phyloP scores from a whole-genome alignment of 2,329 filamentous ascomycete genomes.

The Fonsecaea erecta region DNA sequence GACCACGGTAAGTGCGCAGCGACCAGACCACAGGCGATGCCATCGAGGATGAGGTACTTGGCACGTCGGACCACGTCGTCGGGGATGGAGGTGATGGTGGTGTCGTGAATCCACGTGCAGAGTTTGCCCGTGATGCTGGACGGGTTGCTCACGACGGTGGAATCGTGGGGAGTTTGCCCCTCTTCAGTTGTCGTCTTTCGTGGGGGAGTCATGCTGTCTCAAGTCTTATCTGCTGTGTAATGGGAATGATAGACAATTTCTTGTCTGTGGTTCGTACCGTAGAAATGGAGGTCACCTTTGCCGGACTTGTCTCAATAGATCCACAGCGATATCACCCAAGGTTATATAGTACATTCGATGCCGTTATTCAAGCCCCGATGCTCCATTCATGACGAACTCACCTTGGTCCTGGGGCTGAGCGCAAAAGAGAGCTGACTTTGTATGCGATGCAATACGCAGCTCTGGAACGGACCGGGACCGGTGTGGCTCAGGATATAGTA shows the following conservation, averaged over 20 bases:
- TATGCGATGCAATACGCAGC: neutral
- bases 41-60: slow-evolving; percentile 53
- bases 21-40: slow-evolving; percentile 48
- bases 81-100: slow-evolving; percentile 42
- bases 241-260: neutral
- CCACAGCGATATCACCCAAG: neutral
- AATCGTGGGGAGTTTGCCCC: neutral
- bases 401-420: neutral
- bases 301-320: neutral
- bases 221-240: neutral
- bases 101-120: slow-evolving; percentile 41
- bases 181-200: neutral
- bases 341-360: neutral
- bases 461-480: neutral
- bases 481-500: neutral
- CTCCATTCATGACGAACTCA: neutral
- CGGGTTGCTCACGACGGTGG: slow-evolving; percentile 15
- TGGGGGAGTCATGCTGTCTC: slow-evolving; percentile 3
- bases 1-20: slow-evolving; percentile 51
- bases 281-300: neutral
- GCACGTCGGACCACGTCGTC: slow-evolving; percentile 41
- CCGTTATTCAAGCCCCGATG: neutral
- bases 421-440: neutral
- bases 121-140: slow-evolving; percentile 36
- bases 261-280: neutral